phyloP scores from a whole-genome alignment of 1,284 basidiomycete species.

The Microbotryum scabiosae region DNA sequence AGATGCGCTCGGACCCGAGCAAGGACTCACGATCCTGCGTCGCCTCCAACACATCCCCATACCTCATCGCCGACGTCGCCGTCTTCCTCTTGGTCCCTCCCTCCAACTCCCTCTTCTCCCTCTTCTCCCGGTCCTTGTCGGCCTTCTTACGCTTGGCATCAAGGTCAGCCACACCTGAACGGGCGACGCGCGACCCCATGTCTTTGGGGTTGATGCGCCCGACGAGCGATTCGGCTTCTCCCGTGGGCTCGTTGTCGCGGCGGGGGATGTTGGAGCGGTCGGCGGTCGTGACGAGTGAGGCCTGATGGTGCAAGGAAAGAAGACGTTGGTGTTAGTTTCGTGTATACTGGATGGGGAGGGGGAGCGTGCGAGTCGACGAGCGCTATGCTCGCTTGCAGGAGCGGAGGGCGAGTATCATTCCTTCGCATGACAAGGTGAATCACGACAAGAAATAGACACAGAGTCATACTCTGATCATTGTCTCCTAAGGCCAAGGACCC shows the following conservation, averaged over 20 bases:
- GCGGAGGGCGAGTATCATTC: neutral
- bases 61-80: slow-evolving; percentile 41
- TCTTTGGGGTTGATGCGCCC: slow-evolving; percentile 83
- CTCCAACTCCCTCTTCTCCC: slow-evolving; percentile 8
- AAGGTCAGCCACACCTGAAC: slow-evolving; percentile 68
- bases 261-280: slow-evolving; percentile 32
- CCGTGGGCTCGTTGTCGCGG: slow-evolving; percentile 86
- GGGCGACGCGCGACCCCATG: slow-evolving; percentile 85
- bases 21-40: slow-evolving; percentile 56
- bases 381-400: neutral
- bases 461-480: neutral
- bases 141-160: slow-evolving; percentile 71
- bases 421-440: neutral
- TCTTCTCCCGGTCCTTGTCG: slow-evolving; percentile 20
- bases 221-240: slow-evolving; percentile 83
- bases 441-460: neutral
- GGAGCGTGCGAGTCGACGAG: neutral
- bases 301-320: slow-evolving; percentile 4
- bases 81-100: neutral
- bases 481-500: neutral
- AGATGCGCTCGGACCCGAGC: neutral
- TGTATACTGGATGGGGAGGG: neutral
- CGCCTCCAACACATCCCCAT: slow-evolving; percentile 81
- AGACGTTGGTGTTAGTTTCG: neutral
- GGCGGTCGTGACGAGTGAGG: slow-evolving; percentile 36